Evolutionary conservation across 164 flowering plant species (phyloP).

Genomic region (Echeveria elegans): DNA sequence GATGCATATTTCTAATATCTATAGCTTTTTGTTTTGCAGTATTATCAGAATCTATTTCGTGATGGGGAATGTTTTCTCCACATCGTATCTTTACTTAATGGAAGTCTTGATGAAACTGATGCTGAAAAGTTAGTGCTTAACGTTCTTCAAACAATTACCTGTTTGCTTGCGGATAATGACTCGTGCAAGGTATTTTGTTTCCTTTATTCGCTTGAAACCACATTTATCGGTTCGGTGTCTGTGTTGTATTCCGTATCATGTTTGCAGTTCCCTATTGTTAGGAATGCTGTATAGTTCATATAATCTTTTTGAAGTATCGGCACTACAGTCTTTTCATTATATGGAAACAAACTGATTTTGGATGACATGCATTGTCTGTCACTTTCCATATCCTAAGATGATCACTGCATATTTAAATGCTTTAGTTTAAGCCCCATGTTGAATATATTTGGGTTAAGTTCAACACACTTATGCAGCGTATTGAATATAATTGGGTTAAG

Average conservation of each 20-base stretch:
- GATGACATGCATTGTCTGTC: no score
- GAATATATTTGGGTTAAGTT: no score
- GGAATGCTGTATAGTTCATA: no score
- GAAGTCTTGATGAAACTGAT: slow-evolving; percentile 54
- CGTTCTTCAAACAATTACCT: slow-evolving; percentile 80
- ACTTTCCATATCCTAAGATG: no score
- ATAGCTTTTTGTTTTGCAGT: slow-evolving; percentile 35
- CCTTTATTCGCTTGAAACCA: not conserved
- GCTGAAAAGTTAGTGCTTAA: slow-evolving; percentile 73
- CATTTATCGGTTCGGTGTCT: not conserved
- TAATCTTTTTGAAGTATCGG: no score
- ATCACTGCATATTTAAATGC: no score
- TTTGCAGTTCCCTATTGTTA: not conserved
- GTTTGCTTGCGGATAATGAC: slow-evolving; percentile 65
- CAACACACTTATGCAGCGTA: no score
- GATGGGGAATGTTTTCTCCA: slow-evolving; percentile 96
- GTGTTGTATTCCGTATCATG: not conserved
- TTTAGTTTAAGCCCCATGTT: no score
- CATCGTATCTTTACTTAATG: slow-evolving; percentile 86
- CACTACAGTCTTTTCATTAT: no score
- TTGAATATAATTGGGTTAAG: no score
- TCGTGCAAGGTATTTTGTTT: slow-evolving; percentile 60
- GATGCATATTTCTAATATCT: slow-evolving; percentile 3
- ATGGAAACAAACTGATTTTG: no score
- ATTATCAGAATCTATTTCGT: slow-evolving; percentile 81